These are phyloP conservation scores for Colletotrichum navitas DNA, from an alignment of 2,329 filamentous ascomycete genomes.

Conservation along the genomic window DNA sequence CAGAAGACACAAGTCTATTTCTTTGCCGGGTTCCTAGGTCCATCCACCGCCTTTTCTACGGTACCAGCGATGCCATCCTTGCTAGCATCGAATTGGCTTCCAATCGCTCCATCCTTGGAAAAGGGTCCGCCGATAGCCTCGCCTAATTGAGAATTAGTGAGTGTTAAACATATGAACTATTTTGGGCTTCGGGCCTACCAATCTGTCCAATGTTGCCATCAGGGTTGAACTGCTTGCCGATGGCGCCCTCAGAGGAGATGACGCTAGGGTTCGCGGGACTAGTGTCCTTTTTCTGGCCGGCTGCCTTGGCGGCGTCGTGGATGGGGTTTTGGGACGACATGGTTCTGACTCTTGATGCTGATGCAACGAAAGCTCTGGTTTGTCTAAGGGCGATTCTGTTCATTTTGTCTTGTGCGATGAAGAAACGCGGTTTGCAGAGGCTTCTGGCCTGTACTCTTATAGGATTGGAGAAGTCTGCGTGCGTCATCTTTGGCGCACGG, in stretches of 20 bases:
- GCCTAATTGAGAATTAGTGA: background rate
- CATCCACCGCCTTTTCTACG: constrained; percentile 31
- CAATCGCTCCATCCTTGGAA: constrained; percentile 30
- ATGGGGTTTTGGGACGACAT: constrained; percentile 36
- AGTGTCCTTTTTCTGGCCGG: constrained; percentile 32
- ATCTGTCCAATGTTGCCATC: constrained; percentile 37
- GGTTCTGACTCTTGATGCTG: background rate
- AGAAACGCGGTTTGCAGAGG: fast-evolving
- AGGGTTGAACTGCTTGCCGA: constrained; percentile 39
- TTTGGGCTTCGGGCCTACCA: background rate
- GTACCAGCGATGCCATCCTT: constrained; percentile 34
- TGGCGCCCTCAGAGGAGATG: constrained; percentile 33
- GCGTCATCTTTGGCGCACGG: constrained; percentile 29
- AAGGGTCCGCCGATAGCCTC: constrained; percentile 34
- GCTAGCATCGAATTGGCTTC: constrained; percentile 34
- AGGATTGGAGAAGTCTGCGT: background rate
- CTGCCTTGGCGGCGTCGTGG: constrained; percentile 13
- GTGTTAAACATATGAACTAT: fast-evolving
- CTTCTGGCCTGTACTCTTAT: background rate
- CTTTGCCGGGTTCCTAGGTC: constrained; percentile 29
- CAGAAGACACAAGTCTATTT: background rate
- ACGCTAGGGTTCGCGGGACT: constrained; percentile 32
- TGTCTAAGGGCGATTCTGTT: constrained; percentile 7
- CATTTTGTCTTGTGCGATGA: background rate
- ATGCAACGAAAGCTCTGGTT: background rate